Base-by-base conservation (phyloP, 208 protist species). In the Zelonia costaricensis region DNA sequence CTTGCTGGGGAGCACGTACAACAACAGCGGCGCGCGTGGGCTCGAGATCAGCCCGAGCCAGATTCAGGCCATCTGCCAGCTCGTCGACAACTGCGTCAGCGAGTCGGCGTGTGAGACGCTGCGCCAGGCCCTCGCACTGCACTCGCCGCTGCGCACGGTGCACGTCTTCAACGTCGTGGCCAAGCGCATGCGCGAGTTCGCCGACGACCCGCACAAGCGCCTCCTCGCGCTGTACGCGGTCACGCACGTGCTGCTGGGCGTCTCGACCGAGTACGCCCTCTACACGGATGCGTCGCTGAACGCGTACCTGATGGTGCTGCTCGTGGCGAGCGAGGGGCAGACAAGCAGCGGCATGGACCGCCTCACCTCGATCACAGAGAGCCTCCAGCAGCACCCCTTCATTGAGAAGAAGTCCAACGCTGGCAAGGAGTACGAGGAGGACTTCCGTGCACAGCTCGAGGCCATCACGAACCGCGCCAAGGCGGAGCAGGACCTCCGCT, bases 141-240 rank as follows among this genome's bases (percentile, higher is more conserved):
- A 91, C 57, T 72, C 70, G 3, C 86, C 84, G n/a, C 67, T 80
- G 13, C 82, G 86, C 45, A 49, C 81, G 8, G 74, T 83, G 7
- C 89, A 95, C 64, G 76, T 84, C 16, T 92, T 95, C 57, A 83
- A 80, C 69, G 78, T 91, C 23, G 62, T 90, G 28, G 82, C 89
- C 20, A 95, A 93, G 74, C 89, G 89, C 33, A 79, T 93, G 76
- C 62, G 75, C 22, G 82, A 78, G 69, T 93, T 81, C 69, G 67
- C 75, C 38, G 82, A 88, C 49, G 89, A 95, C 64, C 84, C 82
- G 15, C 79, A 93, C 73, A 92, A 92, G 68, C 85, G 85, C 20
- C 76, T 95, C 40, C 59, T 83, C 27, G 75, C 92, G 55, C 47
- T 88, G 36, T 95, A 93, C 74, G 84, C 89, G 30, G 74, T 59